Percentiles rank a stretch among this genome's conserved stretches.
Evolutionary conservation across 257 asterid genomes (phyloP).

Genomic region (Oldenlandia corymbosa): DNA sequence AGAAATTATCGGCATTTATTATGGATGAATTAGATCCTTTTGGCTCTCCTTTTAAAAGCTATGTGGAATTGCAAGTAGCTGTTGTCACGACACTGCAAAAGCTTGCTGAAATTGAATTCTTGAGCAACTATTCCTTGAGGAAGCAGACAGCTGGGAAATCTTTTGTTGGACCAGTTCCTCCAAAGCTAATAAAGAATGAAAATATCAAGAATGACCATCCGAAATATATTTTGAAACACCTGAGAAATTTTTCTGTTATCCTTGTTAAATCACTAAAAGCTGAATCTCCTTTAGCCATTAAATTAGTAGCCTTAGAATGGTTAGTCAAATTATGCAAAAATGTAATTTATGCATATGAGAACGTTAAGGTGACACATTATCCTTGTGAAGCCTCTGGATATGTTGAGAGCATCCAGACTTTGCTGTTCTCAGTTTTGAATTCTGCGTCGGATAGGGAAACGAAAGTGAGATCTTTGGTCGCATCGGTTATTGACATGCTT

Average conservation of each 20-base stretch:
- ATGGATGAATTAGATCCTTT: slow-evolving; percentile 59
- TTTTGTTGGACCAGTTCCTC: slow-evolving; percentile 34
- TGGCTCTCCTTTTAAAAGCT: slow-evolving; percentile 39
- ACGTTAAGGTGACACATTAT: slow-evolving; percentile 38
- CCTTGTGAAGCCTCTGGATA: slow-evolving; percentile 70
- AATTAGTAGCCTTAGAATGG: slow-evolving; percentile 79
- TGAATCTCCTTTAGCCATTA: slow-evolving; percentile 74
- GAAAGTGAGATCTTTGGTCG: slow-evolving; percentile 70
- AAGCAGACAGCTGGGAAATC: slow-evolving; percentile 34
- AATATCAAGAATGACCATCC: slow-evolving; percentile 39
- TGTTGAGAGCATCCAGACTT: slow-evolving; percentile 51
- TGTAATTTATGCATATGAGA: slow-evolving; percentile 39
- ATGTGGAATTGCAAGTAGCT: slow-evolving; percentile 67
- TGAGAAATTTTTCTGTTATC: slow-evolving; percentile 50
- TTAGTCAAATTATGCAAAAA: slow-evolving; percentile 56
- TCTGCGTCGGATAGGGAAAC: slow-evolving; percentile 91
- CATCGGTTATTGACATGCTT: slow-evolving; percentile 63
- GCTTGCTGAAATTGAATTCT: slow-evolving; percentile 58
- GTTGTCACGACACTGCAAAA: slow-evolving; percentile 62
- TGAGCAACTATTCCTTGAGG: slow-evolving; percentile 51
- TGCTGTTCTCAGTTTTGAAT: slow-evolving; percentile 59
- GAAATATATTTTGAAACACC: slow-evolving; percentile 42
- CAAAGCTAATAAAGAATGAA: slow-evolving; percentile 35
- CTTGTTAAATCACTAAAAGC: slow-evolving; percentile 61
- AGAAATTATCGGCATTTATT: slow-evolving; percentile 48